A percentile compares a stretch with the other conserved stretches of the same genome.
Evolutionary conservation across 331 rosid species (phyloP).

Genomic region (Acacia concinna): DNA sequence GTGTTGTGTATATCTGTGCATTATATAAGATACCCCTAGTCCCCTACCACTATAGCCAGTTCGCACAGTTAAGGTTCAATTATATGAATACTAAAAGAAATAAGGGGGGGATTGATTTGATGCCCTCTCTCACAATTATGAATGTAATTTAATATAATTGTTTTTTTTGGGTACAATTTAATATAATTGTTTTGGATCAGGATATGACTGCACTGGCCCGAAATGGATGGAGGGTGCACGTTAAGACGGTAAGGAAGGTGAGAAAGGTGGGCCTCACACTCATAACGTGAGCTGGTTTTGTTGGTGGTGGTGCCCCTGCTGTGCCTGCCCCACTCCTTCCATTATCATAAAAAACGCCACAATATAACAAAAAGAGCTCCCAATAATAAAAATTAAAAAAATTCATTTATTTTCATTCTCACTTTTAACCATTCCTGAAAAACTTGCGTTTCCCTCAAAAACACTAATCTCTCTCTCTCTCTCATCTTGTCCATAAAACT

Average conservation of each 20-base stretch:
- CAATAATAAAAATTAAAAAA: not conserved
- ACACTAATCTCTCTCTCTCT: not conserved
- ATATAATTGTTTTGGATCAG: not conserved
- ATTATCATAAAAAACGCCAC: not conserved
- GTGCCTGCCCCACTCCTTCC: slow-evolving; percentile 23
- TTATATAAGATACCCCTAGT: too few species aligned
- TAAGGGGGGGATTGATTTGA: too few species aligned
- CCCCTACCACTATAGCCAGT: not conserved
- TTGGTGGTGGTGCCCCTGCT: slow-evolving; percentile 25
- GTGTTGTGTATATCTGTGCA: not conserved
- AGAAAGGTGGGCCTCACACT: slow-evolving; percentile 21
- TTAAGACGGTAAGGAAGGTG: not conserved
- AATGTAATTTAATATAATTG: too few species aligned
- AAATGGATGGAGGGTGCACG: not conserved
- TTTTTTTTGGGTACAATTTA: too few species aligned
- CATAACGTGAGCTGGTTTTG: slow-evolving; percentile 10
- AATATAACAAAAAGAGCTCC: slow-evolving; percentile 31
- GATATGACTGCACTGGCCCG: not conserved
- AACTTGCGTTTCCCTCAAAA: not conserved
- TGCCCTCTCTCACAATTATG: too few species aligned
- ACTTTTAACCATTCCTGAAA: not conserved
- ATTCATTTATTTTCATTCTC: not conserved
- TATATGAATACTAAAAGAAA: not conserved
- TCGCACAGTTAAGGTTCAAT: not conserved
- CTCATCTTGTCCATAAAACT: not conserved